phyloP scores from a whole-genome alignment of 495 filamentous ascomycete genomes.

The Aspergillus haitiensis region DNA sequence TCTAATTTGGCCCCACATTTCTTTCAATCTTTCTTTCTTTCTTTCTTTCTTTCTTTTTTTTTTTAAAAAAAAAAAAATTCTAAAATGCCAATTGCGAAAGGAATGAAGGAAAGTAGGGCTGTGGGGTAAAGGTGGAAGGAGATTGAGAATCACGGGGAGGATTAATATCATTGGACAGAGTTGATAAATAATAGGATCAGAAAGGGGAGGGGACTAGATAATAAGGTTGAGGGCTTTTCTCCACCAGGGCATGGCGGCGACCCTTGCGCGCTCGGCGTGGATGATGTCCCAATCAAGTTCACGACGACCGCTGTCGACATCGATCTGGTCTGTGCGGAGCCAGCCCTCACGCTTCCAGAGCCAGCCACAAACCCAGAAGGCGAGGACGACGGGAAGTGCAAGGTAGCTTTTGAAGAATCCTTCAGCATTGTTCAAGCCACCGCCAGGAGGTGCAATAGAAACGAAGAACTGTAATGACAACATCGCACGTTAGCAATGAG shows the following conservation, averaged over 20 bases:
- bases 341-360: conserved; percentile 62
- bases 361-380: conserved; percentile 51
- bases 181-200: no score
- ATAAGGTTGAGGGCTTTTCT: conserved; percentile 44
- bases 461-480: conserved; percentile 42
- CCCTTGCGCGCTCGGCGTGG: conserved; percentile 30
- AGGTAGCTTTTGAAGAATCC: conserved; percentile 65
- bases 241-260: conserved; percentile 53
- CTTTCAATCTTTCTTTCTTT: no score
- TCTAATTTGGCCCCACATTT: no score
- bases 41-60: neutral
- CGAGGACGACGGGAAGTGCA: conserved; percentile 55
- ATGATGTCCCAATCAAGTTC: conserved; percentile 58
- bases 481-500: conserved; percentile 9
- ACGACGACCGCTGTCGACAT: conserved; percentile 62
- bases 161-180: no score
- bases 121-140: neutral
- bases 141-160: conserved; percentile 12
- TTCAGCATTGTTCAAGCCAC: conserved; percentile 41
- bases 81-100: no score
- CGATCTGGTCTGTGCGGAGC: conserved; percentile 55
- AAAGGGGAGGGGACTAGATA: conserved; percentile 36
- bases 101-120: neutral
- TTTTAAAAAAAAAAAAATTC: no score
- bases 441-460: conserved; percentile 36